Percentiles rank a stretch among this genome's conserved stretches.
Evolutionary conservation across 805 yeast species (phyloP).

Genomic region (Metschnikowia koreensis): DNA sequence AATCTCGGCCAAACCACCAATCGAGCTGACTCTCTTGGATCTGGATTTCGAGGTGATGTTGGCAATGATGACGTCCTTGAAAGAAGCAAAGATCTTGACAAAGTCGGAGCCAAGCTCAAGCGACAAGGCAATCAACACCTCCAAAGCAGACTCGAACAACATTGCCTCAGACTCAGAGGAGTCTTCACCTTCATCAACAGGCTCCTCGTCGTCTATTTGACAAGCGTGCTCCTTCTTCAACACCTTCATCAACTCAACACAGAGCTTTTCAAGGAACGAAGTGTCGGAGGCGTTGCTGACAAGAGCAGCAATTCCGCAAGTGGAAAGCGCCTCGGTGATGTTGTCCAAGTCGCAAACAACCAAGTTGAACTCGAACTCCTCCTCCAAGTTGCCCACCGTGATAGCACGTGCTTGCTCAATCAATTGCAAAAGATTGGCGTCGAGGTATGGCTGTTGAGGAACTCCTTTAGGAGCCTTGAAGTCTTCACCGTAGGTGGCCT

Average conservation of each 20-base stretch:
- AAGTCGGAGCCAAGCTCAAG: constrained; percentile 79
- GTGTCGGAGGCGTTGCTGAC: constrained; percentile 58
- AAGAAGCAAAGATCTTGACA: constrained; percentile 64
- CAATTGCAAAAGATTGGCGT: constrained; percentile 54
- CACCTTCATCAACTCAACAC: constrained; percentile 67
- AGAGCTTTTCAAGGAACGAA: constrained; percentile 57
- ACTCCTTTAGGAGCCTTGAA: constrained; percentile 61
- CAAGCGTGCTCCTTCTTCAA: constrained; percentile 82
- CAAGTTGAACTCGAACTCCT: constrained; percentile 82
- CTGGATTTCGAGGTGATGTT: constrained; percentile 59
- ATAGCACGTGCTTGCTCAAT: constrained; percentile 65
- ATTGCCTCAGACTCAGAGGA: constrained; percentile 54
- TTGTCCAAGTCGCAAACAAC: constrained; percentile 76
- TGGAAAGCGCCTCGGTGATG: constrained; percentile 62
- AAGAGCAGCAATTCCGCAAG: constrained; percentile 71
- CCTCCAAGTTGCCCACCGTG: constrained; percentile 61
- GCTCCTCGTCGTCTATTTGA: constrained; percentile 71
- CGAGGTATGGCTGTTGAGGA: constrained; percentile 59
- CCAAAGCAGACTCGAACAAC: constrained; percentile 80
- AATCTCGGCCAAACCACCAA: constrained; percentile 91
- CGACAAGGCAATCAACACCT: constrained; percentile 76
- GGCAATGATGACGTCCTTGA: constrained; percentile 60
- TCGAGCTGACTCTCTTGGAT: constrained; percentile 76
- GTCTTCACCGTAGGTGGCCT: constrained; percentile 47
- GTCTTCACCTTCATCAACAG: constrained; percentile 53